phyloP scores from a whole-genome alignment of 2,329 filamentous ascomycete species.

The Paracoccidioides lutzii region DNA sequence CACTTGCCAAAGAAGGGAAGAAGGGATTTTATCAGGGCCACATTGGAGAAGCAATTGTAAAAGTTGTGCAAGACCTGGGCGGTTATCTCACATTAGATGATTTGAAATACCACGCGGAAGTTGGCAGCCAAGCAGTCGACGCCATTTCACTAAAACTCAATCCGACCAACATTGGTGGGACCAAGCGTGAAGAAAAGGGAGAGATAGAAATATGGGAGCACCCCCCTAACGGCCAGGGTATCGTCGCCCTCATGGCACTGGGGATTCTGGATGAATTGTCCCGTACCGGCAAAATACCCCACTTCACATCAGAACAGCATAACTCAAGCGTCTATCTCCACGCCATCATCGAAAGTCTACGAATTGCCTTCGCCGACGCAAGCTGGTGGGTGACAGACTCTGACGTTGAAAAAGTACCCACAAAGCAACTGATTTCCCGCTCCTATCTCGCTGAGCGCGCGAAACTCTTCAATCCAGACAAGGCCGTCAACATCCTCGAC shows the following conservation, averaged over 20 bases:
- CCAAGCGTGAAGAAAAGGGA: constrained; percentile 33
- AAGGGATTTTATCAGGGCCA: constrained; percentile 80
- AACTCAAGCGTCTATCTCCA: constrained; percentile 75
- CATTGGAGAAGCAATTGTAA: constrained; percentile 68
- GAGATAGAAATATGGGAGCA: constrained; percentile 85
- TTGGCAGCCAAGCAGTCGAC: constrained; percentile 65
- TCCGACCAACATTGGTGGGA: constrained; percentile 47
- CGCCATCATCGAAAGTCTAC: constrained; percentile 72
- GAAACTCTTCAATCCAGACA: constrained; percentile 46
- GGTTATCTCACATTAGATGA: constrained; percentile 71
- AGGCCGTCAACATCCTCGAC: constrained; percentile 40
- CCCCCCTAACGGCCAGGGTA: constrained; percentile 89
- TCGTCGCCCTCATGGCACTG: constrained; percentile 86
- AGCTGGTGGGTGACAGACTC: constrained; percentile 87
- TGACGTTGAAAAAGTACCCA: constrained; percentile 55
- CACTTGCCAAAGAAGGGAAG: constrained; percentile 68
- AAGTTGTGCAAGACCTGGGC: constrained; percentile 62
- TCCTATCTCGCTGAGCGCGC: constrained; percentile 60
- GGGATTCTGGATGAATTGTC: constrained; percentile 85
- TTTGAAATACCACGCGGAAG: constrained; percentile 59
- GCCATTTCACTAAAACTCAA: constrained; percentile 71
- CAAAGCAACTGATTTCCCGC: constrained; percentile 54
- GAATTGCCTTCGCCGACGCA: constrained; percentile 81
- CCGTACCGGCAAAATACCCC: constrained; percentile 57
- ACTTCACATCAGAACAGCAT: constrained; percentile 58